Base-by-base conservation (phyloP, 1,139 yeast genomes). In the Debaryomyces coudertii region DNA sequence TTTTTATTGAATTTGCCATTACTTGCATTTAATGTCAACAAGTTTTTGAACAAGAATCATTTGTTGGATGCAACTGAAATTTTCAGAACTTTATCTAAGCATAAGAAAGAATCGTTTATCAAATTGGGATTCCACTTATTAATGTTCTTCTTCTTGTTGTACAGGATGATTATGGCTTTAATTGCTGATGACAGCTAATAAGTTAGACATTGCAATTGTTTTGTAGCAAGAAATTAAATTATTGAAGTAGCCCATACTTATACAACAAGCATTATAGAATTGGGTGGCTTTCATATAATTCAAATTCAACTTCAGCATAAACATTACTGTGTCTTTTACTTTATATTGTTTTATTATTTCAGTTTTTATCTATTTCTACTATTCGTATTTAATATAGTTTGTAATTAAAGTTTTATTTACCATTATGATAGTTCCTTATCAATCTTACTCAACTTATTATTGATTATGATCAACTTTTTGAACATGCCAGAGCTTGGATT, bases 61-160 rank as follows among this genome's bases (percentile, higher is more conserved):
- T 73, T 90, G 53, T 81, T 95, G 67, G 99, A 93, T 69, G 99
- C 99, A 49, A 93, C 99, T 41, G 99, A 93, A 72, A 95, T 93
- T 62, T 93, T 93, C 74, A 85, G 98, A 75, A 92, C 98, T 42
- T 79, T 95, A 62, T 82, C 90, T 56, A 88, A 86, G 63, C 96
- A 93, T 73, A 93, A 95, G 82, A 87, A 85, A 69, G 98, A 90
- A 71, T 80, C 92, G 47, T 92, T 92, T 65, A 70, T 87, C 67
- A 93, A 93, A 70, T 80, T 93, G 61, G 97, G 95, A 9, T 89
- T 89, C 82, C 95, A 90, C 66, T 77, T 93, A 59, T 73, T 90
- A 61, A 78, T 92, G 85, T 93, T 93, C 81, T 93, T 93, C 85
- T 90, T 82, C 78, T 92, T 90, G 79, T 80, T 93, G 63, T 93